Evolutionary conservation across 2,329 filamentous ascomycete genomes (phyloP).

Genomic region (Epichloe gansuensis): DNA sequence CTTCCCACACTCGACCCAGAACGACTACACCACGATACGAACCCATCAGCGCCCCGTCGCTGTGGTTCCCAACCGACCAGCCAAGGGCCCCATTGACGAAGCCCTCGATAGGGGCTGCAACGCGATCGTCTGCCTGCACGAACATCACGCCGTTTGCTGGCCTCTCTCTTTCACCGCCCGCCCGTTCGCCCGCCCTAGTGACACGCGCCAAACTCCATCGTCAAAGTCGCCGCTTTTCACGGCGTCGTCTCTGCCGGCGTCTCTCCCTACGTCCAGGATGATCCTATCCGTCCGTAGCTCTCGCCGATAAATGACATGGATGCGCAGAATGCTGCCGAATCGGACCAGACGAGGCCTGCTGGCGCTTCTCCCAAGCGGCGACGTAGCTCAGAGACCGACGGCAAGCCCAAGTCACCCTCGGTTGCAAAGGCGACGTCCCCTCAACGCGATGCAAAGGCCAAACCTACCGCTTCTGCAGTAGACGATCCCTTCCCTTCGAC

Average conservation of each 20-base stretch:
- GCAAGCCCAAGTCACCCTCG: conserved; percentile 8
- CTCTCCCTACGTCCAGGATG: conserved; percentile 36
- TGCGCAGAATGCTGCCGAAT: conserved; percentile 54
- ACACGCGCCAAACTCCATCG: neutral
- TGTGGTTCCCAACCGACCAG: neutral
- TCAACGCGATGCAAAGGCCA: conserved; percentile 6
- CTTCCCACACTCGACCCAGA: neutral
- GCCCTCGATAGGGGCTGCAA: conserved; percentile 6
- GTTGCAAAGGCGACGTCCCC: conserved; percentile 8
- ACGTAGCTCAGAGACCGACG: conserved; percentile 14
- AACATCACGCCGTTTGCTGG: neutral
- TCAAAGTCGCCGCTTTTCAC: conserved; percentile 2
- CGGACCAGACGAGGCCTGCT: conserved; percentile 46
- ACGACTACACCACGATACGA: neutral
- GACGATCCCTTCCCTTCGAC: conserved; percentile 4
- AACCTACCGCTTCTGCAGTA: neutral
- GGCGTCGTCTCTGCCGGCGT: conserved; percentile 6
- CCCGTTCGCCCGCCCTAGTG: neutral
- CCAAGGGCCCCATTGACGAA: neutral
- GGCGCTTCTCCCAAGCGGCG: conserved; percentile 38
- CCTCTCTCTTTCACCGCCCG: neutral
- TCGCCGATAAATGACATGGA: conserved; percentile 52
- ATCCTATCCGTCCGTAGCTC: conserved; percentile 38
- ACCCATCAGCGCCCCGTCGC: neutral
- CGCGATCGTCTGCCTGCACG: conserved; percentile 5